These are phyloP conservation scores for Acidiella bohemica DNA, from an alignment of 495 filamentous ascomycete genomes.

Conservation along the genomic window DNA sequence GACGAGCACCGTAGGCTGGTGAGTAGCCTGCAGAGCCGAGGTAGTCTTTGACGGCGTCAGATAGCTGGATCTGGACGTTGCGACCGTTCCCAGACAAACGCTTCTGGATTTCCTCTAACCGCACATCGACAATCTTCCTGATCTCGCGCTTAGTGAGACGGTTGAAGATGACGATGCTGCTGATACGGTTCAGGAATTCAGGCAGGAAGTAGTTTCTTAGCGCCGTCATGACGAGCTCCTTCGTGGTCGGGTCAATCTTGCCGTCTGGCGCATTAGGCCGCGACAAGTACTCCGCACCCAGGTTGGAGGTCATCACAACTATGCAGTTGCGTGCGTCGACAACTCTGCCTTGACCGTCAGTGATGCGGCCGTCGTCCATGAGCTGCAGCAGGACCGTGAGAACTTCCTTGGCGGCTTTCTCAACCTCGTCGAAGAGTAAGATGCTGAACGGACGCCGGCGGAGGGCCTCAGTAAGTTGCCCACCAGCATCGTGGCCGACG, in stretches of 20 bases:
- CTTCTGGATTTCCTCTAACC: conserved; percentile 79
- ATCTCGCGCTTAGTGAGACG: conserved; percentile 80
- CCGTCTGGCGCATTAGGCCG: conserved; percentile 64
- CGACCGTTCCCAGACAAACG: conserved; percentile 66
- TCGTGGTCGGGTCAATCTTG: conserved; percentile 72
- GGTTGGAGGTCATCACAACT: conserved; percentile 96
- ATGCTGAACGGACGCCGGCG: conserved; percentile 95
- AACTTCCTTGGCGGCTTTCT: conserved; percentile 97
- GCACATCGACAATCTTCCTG: conserved; percentile 86
- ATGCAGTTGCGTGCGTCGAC: conserved; percentile 96
- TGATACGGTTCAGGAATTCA: conserved; percentile 96
- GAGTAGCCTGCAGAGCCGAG: conserved; percentile 80
- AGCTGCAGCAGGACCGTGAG: conserved; percentile 92
- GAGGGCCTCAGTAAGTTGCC: conserved; percentile 86
- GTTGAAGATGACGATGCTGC: conserved; percentile 94
- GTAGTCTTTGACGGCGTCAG: conserved; percentile 76
- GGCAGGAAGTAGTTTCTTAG: conserved; percentile 92
- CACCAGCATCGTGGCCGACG: conserved; percentile 89
- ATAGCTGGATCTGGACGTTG: conserved; percentile 63
- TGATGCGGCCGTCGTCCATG: conserved; percentile 98
- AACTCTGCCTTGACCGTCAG: conserved; percentile 87
- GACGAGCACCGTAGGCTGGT: conserved; percentile 84
- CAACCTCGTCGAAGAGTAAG: conserved; percentile 91
- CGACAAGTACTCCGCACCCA: conserved; percentile 87
- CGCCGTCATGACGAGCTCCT: conserved; percentile 75